phyloP scores from a whole-genome alignment of 495 filamentous ascomycete species.

The Sporormia fimetaria region DNA sequence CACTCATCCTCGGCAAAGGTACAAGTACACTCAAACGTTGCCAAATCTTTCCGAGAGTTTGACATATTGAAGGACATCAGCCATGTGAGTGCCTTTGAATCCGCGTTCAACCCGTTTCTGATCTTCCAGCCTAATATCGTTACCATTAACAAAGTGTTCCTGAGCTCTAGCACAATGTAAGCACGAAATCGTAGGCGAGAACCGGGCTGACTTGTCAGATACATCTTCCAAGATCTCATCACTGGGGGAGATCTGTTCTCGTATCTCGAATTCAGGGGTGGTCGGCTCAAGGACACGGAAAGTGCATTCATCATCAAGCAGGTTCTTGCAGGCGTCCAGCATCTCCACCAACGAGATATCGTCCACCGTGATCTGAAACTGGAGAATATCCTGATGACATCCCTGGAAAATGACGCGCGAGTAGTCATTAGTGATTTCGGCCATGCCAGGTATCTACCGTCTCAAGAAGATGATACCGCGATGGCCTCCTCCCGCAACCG shows the following conservation, averaged over 20 bases:
- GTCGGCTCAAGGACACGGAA: constrained; percentile 40
- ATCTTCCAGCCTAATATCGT: constrained; percentile 34
- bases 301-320: constrained; percentile 47
- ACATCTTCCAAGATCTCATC: constrained; percentile 37
- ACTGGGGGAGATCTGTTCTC: constrained; percentile 56
- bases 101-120: not conserved
- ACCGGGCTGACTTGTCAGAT: constrained; percentile 11
- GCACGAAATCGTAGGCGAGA: not conserved
- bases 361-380: constrained; percentile 62
- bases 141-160: constrained; percentile 35
- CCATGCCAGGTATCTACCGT: constrained; percentile 40
- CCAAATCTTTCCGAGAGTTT: constrained; percentile 28
- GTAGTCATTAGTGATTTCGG: constrained; percentile 70
- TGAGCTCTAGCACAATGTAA: constrained; percentile 30
- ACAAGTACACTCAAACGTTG: constrained; percentile 15
- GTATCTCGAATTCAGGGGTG: constrained; percentile 41
- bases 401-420: constrained; percentile 32
- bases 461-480: constrained; percentile 1
- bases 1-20: not conserved
- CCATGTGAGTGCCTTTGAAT: constrained; percentile 28
- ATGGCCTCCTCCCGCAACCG: constrained; percentile 16
- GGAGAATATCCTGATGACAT: constrained; percentile 55
- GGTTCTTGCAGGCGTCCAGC: constrained; percentile 47
- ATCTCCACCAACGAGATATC: constrained; percentile 46
- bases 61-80: constrained; percentile 33